A percentile compares a stretch with the other conserved stretches of the same genome.
These are phyloP conservation scores for Phytophthora sansomeana DNA, from an alignment of 352 stramenopile species.

Conservation along the genomic window DNA sequence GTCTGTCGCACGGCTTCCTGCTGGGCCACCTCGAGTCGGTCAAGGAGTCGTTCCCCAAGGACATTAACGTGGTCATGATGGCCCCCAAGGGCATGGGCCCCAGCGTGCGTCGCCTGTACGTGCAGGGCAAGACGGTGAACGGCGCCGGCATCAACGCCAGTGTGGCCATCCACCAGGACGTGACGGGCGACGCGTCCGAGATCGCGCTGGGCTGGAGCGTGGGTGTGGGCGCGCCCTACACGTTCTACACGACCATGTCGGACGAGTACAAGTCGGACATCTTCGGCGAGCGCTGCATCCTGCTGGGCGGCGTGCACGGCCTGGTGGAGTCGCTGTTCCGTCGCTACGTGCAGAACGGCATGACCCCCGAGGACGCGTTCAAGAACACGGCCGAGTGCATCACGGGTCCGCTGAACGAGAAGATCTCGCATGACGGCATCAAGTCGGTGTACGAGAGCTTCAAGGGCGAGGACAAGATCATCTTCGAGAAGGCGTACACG, in stretches of 20 bases:
- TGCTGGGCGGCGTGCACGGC: constrained; percentile 97
- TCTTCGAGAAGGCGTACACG: constrained; percentile 96
- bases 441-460: constrained; percentile 97
- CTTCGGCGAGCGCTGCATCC: constrained; percentile 97
- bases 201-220: constrained; percentile 97
- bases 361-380: constrained; percentile 96
- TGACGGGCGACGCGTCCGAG: constrained; percentile 93
- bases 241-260: constrained; percentile 97
- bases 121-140: constrained; percentile 98
- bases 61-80: constrained; percentile 99
- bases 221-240: constrained; percentile 97
- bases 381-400: constrained; percentile 97
- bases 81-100: constrained; percentile 98
- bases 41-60: constrained; percentile 94
- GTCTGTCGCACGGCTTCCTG: constrained; percentile 98
- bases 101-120: constrained; percentile 96
- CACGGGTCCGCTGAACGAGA: constrained; percentile 97
- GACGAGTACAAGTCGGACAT: constrained; percentile 99
- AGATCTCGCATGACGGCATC: constrained; percentile 97
- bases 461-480: constrained; percentile 92
- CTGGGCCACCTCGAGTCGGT: constrained; percentile 97
- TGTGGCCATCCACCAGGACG: constrained; percentile 96
- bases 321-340: constrained; percentile 98
- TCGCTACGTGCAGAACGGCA: constrained; percentile 95
- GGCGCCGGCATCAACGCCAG: constrained; percentile 98